These are phyloP conservation scores for Aspergillus mulundensis DNA, from an alignment of 495 filamentous ascomycete species.

Conservation along the genomic window DNA sequence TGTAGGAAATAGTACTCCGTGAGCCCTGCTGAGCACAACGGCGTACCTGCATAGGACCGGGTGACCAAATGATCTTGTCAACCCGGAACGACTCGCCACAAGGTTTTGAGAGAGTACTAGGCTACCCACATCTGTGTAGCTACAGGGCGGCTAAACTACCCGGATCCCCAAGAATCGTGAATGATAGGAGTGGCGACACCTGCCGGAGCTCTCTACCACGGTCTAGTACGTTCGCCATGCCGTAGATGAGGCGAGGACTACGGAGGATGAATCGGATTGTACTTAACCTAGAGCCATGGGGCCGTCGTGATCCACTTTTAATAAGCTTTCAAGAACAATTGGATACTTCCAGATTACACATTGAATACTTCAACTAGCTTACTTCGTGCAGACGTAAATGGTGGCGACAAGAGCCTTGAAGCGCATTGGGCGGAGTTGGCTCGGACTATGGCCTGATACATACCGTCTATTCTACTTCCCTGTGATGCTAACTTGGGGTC, in stretches of 20 bases:
- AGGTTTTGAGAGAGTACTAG: not conserved
- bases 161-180: not conserved
- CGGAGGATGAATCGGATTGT: not conserved
- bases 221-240: not conserved
- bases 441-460: not conserved
- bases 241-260: not conserved
- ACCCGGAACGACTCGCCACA: not conserved
- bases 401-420: not conserved
- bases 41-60: not conserved
- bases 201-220: not conserved
- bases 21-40: not conserved
- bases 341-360: not conserved
- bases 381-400: slow-evolving; percentile 5
- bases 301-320: not conserved
- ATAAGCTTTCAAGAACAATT: not conserved
- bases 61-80: not conserved
- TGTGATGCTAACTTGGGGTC: not conserved
- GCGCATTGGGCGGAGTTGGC: not conserved
- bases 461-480: not conserved
- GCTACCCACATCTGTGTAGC: not conserved
- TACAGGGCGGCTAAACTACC: not conserved
- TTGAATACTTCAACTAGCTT: not conserved
- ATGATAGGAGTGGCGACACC: slow-evolving; percentile 1
- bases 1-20: not conserved
- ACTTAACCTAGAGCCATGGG: not conserved